These are phyloP conservation scores for Verticillium albo-atrum DNA, from an alignment of 2,329 filamentous ascomycete genomes.

Conservation along the genomic window DNA sequence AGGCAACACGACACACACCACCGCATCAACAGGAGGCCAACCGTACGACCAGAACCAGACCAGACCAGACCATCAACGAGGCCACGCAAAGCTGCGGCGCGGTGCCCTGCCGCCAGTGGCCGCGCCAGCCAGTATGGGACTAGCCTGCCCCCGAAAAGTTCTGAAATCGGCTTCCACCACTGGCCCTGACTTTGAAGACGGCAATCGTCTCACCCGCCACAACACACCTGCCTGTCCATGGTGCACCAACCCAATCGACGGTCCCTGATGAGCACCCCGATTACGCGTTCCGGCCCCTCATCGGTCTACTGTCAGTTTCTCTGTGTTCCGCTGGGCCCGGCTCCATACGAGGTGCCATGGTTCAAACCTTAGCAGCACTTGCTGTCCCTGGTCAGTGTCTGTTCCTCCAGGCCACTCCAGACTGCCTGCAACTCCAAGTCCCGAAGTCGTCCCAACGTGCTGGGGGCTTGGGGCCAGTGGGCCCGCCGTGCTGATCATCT, in stretches of 20 bases:
- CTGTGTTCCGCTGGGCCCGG: neutral
- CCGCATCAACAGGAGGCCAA: neutral
- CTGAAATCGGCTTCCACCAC: neutral
- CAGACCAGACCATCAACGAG: neutral
- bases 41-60: neutral
- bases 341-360: neutral
- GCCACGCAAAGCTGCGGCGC: neutral
- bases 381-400: neutral
- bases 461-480: neutral
- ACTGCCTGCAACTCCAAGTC: neutral
- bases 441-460: neutral
- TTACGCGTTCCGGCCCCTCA: neutral
- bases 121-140: neutral
- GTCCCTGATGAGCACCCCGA: neutral
- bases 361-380: neutral
- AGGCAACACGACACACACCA: neutral
- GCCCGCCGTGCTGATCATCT: neutral
- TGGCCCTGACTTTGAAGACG: neutral
- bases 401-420: neutral
- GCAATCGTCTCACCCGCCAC: neutral
- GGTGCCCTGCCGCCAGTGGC: neutral
- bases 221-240: neutral
- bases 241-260: neutral
- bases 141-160: neutral
- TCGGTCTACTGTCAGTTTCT: neutral